Base-by-base conservation (phyloP, 768 basidiomycete species). In the Steccherinum ochraceum region DNA sequence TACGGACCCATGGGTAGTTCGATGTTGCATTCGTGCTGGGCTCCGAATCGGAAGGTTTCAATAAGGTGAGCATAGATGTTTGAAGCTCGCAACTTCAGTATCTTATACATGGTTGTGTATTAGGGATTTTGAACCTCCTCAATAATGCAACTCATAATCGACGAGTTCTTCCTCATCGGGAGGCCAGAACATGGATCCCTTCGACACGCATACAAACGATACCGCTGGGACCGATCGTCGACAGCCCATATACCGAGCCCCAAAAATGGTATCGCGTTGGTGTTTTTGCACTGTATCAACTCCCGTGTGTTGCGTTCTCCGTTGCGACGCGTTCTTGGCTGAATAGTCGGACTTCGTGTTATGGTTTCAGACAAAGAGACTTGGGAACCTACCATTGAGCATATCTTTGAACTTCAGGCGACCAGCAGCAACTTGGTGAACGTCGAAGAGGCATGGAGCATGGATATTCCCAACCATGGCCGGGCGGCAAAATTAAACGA, bases 331-430 rank as follows among this genome's bases (percentile, higher is more conserved):
- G n/a, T 35, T 35, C 30, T 35, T 7, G 30, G 30, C 7, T 35
- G 16, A 7, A 35, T n/a, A n/a, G n/a, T 35, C 30, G 7, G 30
- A 35, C 30, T 7, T 7, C 16, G 16, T 35, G 7, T 35, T 35
- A 16, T 35, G 30, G n/a, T n/a, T n/a, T n/a, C 54, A 80, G 79
- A 78, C 58, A 79, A 80, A 54, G 77, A 80, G 55, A 72, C 75
- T 55, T 80, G 78, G 77, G 78, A 79, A 51, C 73, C 76, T 1
- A 67, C 68, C 2, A 69, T 80, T 16, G 55, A 69, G 30, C 56
- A 56, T 0, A 59, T 79, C 11, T 75, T 77, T 57, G 40, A 56
- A 2, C 50, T 62, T 4, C 68, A 71, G 21, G 43, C 52, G 4
- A 61, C 39, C 61, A 56, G 19, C 45, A 39, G n/a, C 50, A 56